These are phyloP conservation scores for Boletus vermiculosoides DNA, from an alignment of 768 basidiomycete species.

Conservation along the genomic window DNA sequence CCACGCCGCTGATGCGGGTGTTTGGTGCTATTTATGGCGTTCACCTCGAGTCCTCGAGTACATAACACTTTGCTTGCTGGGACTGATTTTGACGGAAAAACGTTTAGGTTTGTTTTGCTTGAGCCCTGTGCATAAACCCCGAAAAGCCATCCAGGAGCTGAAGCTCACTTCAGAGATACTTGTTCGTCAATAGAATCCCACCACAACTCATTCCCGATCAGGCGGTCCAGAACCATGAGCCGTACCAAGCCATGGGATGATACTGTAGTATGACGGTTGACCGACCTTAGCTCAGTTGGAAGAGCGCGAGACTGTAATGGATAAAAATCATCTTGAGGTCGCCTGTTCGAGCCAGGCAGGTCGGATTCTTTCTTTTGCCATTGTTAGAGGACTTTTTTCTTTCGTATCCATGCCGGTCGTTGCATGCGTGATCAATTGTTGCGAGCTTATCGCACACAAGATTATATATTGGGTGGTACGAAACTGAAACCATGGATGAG, in stretches of 20 bases:
- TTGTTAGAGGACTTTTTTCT: too few relatives aligned
- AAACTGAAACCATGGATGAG: too few relatives aligned
- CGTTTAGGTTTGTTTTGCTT: background rate
- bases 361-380: constrained; percentile 22
- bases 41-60: background rate
- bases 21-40: background rate
- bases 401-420: too few relatives aligned
- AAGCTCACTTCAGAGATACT: background rate
- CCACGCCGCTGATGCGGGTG: background rate
- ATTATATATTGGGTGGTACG: too few relatives aligned
- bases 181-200: background rate
- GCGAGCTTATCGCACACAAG: too few relatives aligned
- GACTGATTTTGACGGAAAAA: background rate
- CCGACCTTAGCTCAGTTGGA: constrained; percentile 45
- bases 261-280: background rate
- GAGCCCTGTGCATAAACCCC: background rate
- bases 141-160: background rate
- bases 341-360: constrained; percentile 45
- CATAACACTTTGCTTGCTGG: background rate
- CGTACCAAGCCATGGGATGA: background rate
- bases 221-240: background rate
- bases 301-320: constrained; percentile 50
- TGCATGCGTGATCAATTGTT: too few relatives aligned
- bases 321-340: constrained; percentile 40
- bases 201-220: background rate